Evolutionary conservation across 202 grass and related monocot genomes (phyloP), one percentile per base, ranked within the genome.

Genomic region (Dendrocalamus latiflorus): DNA sequence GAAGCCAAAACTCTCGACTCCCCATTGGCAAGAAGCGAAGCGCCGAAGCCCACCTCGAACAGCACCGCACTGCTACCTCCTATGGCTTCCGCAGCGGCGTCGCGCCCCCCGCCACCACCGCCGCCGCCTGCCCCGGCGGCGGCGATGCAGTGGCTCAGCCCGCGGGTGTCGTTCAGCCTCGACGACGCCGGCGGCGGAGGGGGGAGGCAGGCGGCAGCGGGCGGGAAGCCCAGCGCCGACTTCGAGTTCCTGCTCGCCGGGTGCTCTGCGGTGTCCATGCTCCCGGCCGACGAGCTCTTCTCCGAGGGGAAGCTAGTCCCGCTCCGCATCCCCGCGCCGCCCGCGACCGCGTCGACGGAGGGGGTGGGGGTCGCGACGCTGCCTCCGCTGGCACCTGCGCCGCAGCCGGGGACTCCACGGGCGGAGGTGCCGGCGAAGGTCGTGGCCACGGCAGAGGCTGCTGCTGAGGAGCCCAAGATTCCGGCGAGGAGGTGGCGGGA

Each of bases 281-380:
- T 95, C 24, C 90, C 95, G 1, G 95, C 95, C 36, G 95, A 98
- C 39, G 91, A 98, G 83, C 89, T 98, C 44, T 95, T 98, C 85
- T 98, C 95, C 15, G 89, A 89, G 0, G 95, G 95, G 2, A 98
- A 87, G 85, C 89, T 98, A 9, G 93, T 98, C 0, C 90, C 92
- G 6, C 90, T 98, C 69, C 90, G 84, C 39, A 36, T 76, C 51
- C 77, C 79, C 21, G 55, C 61, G 17, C 39, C 76, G 28, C 2
- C 74, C 21, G 72, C 78, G n/a, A 16, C 14, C 44, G n/a, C 10
- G 6, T 6, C 34, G 30, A 16, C 7, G 58, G 9, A 1, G 9
- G 61, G 44, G 26, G 70, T 6, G 13, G n/a, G 6, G 7, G 82
- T 64, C 26, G 60, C 5, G 6, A n/a, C 34, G 36, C 59, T 18